These are phyloP conservation scores for Lachancea thermotolerans DNA, from an alignment of 805 yeast genomes.

Conservation along the genomic window DNA sequence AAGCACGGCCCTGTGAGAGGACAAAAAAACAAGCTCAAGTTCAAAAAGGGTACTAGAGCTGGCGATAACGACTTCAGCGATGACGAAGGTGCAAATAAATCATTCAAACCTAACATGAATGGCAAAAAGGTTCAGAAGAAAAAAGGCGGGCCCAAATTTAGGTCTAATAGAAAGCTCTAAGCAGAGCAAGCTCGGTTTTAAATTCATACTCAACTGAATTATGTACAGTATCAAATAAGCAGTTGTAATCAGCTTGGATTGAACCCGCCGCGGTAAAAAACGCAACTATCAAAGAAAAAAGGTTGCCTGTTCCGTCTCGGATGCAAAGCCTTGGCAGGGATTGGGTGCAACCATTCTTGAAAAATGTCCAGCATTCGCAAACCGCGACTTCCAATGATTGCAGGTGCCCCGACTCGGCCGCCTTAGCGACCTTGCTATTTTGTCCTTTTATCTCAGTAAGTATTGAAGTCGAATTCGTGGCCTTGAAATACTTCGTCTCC, in stretches of 20 bases:
- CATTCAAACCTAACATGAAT: conserved; percentile 13
- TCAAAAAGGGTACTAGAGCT: conserved; percentile 55
- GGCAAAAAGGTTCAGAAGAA: conserved; percentile 26
- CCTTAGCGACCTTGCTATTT: not conserved
- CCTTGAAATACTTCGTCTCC: conserved; percentile 9
- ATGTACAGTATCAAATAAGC: conserved; percentile 11
- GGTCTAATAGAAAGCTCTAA: conserved; percentile 20
- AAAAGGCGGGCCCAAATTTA: conserved; percentile 24
- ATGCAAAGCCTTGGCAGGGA: too few species aligned
- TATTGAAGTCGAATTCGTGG: conserved; percentile 1
- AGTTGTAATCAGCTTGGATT: too few species aligned
- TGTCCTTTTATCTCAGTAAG: not conserved
- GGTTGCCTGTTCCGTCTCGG: too few species aligned
- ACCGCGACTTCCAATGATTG: too few species aligned
- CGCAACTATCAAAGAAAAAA: too few species aligned
- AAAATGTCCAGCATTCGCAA: conserved; percentile 2
- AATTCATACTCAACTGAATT: conserved; percentile 1
- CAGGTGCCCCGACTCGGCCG: too few species aligned
- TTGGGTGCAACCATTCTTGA: too few species aligned
- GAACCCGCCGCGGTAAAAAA: too few species aligned
- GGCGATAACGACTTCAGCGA: conserved; percentile 49
- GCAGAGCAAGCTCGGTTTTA: not conserved
- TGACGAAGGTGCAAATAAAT: conserved; percentile 36
- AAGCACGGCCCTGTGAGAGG: conserved; percentile 91
- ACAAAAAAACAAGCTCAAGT: conserved; percentile 84